A percentile compares a stretch with the other conserved stretches of the same genome.
Evolutionary conservation across 495 filamentous ascomycete species (phyloP).

Genomic region (Chaetomium fimeti): DNA sequence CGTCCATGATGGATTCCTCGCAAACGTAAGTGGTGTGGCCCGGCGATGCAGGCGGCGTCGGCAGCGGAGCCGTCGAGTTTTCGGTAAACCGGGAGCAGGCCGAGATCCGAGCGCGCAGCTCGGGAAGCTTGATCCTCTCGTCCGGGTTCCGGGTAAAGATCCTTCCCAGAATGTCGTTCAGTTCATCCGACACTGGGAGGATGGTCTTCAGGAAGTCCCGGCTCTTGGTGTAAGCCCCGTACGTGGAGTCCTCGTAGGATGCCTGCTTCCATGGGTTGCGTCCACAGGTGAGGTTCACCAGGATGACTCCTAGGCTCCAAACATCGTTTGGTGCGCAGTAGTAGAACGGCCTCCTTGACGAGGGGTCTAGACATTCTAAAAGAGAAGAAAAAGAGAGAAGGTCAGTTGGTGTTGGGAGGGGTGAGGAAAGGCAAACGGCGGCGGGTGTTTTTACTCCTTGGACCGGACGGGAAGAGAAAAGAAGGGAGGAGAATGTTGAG

Average conservation of each 20-base stretch:
- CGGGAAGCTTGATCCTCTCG: conserved; percentile 79
- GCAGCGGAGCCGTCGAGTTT: conserved; percentile 34
- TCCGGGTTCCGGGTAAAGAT: conserved; percentile 88
- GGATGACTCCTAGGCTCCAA: conserved; percentile 95
- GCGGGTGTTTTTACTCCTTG: neutral
- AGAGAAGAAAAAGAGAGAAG: conserved; percentile 13
- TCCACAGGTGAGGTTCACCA: conserved; percentile 96
- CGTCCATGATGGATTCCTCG: conserved; percentile 44
- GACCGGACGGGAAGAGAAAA: neutral
- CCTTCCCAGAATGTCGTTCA: conserved; percentile 81
- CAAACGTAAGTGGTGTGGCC: conserved; percentile 45
- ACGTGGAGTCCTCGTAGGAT: conserved; percentile 89
- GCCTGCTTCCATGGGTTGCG: conserved; percentile 99
- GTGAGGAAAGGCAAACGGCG: conserved; percentile 10
- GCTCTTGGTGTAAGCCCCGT: conserved; percentile 85
- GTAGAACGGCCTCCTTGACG: conserved; percentile 79
- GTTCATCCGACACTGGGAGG: conserved; percentile 83
- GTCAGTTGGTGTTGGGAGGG: conserved; percentile 9
- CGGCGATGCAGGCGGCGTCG: conserved; percentile 42
- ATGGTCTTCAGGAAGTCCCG: conserved; percentile 88
- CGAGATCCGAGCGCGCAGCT: conserved; percentile 74
- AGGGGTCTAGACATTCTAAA: conserved; percentile 88
- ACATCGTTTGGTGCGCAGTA: conserved; percentile 93
- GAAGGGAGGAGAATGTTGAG: neutral
- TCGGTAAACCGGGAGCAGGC: conserved; percentile 74